Evolutionary conservation across 441 rosid species (phyloP).

Genomic region (Gossypium davidsonii): DNA sequence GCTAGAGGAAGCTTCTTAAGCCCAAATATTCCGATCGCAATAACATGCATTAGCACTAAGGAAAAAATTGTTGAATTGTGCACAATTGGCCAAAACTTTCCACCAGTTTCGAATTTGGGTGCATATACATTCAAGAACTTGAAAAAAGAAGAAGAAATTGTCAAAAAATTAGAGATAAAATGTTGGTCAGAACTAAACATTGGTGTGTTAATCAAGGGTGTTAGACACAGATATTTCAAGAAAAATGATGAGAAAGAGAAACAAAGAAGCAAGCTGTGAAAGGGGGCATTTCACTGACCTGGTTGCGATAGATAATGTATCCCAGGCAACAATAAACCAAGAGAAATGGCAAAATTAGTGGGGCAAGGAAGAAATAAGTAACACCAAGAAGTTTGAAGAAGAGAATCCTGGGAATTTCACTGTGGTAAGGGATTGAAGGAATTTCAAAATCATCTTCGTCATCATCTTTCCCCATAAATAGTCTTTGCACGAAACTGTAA

Average conservation of each 20-base stretch:
- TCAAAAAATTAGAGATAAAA: not conserved
- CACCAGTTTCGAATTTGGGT: slow-evolving; percentile 69
- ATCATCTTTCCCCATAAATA: slow-evolving; percentile 30
- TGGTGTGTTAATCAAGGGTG: not conserved
- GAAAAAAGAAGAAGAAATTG: slow-evolving; percentile 4
- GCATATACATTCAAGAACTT: slow-evolving; percentile 84
- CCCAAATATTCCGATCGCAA: slow-evolving; percentile 79
- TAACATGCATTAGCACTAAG: slow-evolving; percentile 75
- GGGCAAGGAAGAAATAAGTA: slow-evolving; percentile 87
- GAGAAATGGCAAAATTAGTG: slow-evolving; percentile 90
- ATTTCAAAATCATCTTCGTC: slow-evolving; percentile 52
- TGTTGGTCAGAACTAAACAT: not conserved
- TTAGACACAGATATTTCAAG: not conserved
- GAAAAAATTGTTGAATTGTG: slow-evolving; percentile 74
- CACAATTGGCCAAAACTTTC: slow-evolving; percentile 84
- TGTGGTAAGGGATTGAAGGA: slow-evolving; percentile 62
- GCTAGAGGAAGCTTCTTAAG: slow-evolving; percentile 74
- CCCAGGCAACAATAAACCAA: slow-evolving; percentile 76
- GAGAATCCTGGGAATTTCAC: slow-evolving; percentile 63
- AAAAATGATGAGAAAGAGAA: not conserved
- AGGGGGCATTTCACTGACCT: slow-evolving; percentile 35
- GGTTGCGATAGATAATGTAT: slow-evolving; percentile 79
- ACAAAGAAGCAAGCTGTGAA: not conserved
- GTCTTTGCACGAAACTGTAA: slow-evolving; percentile 33
- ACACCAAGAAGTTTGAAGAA: slow-evolving; percentile 84